These are phyloP conservation scores for Cercospora zeina DNA, from an alignment of 2,329 filamentous ascomycete species.

Conservation along the genomic window DNA sequence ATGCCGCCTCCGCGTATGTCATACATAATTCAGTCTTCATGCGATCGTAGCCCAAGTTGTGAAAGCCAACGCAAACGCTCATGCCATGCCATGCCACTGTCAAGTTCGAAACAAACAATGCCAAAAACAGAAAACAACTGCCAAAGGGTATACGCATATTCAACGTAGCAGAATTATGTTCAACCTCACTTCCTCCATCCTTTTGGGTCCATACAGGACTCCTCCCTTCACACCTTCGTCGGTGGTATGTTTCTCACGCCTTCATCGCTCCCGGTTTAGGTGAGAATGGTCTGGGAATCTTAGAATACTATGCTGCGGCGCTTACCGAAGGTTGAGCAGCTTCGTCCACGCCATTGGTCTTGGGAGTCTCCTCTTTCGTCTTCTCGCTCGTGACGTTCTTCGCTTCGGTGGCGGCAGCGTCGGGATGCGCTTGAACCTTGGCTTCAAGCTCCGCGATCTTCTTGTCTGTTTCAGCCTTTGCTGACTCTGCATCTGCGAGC, in stretches of 20 bases:
- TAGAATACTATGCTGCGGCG: conserved; percentile 13
- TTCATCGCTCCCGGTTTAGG: not conserved
- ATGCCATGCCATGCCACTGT: conserved; percentile 1
- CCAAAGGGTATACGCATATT: conserved; percentile 11
- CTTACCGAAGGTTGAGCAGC: conserved; percentile 5
- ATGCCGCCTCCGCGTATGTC: not conserved
- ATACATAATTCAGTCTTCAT: not conserved
- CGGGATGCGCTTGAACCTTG: conserved; percentile 14
- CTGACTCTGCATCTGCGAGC: conserved; percentile 7
- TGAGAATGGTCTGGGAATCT: conserved; percentile 9
- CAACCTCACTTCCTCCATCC: not conserved
- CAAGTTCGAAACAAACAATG: not conserved
- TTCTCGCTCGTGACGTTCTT: conserved; percentile 9
- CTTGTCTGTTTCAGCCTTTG: conserved; percentile 11
- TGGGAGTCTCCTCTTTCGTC: conserved; percentile 8
- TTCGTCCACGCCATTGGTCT: conserved; percentile 13
- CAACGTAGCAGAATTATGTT: conserved; percentile 11
- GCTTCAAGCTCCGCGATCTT: conserved; percentile 17
- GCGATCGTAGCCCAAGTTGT: not conserved
- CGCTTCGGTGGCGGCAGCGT: conserved; percentile 7
- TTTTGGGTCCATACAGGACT: not conserved
- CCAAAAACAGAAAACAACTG: not conserved
- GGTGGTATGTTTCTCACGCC: not conserved
- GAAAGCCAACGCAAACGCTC: conserved; percentile 2
- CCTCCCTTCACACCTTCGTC: not conserved